Evolutionary conservation across 179 eudicot species (phyloP).

Genomic region (Beta macrorhiza): DNA sequence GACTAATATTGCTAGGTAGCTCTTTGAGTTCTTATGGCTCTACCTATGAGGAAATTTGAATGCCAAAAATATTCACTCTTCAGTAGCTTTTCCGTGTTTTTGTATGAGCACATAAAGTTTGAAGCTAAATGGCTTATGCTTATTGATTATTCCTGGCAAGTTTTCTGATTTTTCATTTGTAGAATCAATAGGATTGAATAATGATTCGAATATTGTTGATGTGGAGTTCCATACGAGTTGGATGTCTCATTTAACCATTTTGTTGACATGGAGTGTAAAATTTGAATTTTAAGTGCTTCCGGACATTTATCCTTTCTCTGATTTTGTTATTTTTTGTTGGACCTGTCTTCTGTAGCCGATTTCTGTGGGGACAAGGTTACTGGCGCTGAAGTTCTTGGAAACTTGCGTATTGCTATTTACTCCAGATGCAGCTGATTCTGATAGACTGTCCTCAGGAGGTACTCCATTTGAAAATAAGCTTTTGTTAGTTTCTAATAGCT

Average conservation of each 20-base stretch:
- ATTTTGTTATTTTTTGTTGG: slow-evolving; percentile 14
- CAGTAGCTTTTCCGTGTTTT: no score
- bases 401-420: slow-evolving; percentile 61
- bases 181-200: no score
- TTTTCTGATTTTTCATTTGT: no score
- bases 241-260: neutral
- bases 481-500: neutral
- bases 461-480: slow-evolving; percentile 16
- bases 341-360: slow-evolving; percentile 51
- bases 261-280: neutral
- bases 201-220: no score
- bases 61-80: neutral
- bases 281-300: neutral
- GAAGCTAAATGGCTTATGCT: no score
- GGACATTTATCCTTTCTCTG: neutral
- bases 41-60: neutral
- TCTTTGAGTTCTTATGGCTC: neutral
- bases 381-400: slow-evolving; percentile 84
- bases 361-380: slow-evolving; percentile 60
- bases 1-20: no score
- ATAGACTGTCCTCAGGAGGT: slow-evolving; percentile 57
- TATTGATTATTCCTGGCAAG: no score
- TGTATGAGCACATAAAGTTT: no score
- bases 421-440: slow-evolving; percentile 48
- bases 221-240: neutral